Evolutionary conservation across 2,329 filamentous ascomycete species (phyloP).

Genomic region (Neonectria coccinea): DNA sequence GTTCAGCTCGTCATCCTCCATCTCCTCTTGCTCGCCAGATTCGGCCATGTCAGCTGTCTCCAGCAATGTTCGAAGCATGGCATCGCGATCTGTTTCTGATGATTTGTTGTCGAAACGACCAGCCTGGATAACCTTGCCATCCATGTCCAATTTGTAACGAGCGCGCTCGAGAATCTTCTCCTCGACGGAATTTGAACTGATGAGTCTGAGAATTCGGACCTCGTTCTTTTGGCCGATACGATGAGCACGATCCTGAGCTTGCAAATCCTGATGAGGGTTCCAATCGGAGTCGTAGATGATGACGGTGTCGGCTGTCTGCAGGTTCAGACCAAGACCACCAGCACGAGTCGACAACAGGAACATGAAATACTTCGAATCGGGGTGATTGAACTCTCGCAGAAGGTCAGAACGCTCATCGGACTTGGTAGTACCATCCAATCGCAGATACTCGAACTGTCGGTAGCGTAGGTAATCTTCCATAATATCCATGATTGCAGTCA

Average conservation of each 20-base stretch:
- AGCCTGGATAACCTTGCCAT: conserved; percentile 98
- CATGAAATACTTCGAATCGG: conserved; percentile 93
- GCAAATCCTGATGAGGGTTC: conserved; percentile 99
- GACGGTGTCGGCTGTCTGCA: conserved; percentile 98
- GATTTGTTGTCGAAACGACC: conserved; percentile 99
- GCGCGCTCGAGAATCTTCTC: conserved; percentile 98
- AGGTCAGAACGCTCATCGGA: conserved; percentile 96
- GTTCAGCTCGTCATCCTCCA: conserved; percentile 98
- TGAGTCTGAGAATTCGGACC: conserved; percentile 93
- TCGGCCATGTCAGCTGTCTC: conserved; percentile 82
- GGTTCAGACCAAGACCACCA: conserved; percentile 94
- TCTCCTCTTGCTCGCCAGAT: conserved; percentile 86
- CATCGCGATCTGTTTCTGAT: conserved; percentile 97
- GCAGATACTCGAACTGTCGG: conserved; percentile 85
- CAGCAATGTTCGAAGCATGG: conserved; percentile 92
- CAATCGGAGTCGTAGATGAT: conserved; percentile 99
- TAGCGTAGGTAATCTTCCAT: conserved; percentile 98
- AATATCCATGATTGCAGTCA: conserved; percentile 99
- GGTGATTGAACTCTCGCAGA: conserved; percentile 88
- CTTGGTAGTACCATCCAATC: conserved; percentile 96
- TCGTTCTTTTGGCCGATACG: conserved; percentile 99
- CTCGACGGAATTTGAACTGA: conserved; percentile 96
- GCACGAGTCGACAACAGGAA: conserved; percentile 98
- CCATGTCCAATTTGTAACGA: conserved; percentile 98
- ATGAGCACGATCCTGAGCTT: conserved; percentile 99